These are phyloP conservation scores for Sedum album DNA, from an alignment of 164 flowering plant species.

Conservation along the genomic window DNA sequence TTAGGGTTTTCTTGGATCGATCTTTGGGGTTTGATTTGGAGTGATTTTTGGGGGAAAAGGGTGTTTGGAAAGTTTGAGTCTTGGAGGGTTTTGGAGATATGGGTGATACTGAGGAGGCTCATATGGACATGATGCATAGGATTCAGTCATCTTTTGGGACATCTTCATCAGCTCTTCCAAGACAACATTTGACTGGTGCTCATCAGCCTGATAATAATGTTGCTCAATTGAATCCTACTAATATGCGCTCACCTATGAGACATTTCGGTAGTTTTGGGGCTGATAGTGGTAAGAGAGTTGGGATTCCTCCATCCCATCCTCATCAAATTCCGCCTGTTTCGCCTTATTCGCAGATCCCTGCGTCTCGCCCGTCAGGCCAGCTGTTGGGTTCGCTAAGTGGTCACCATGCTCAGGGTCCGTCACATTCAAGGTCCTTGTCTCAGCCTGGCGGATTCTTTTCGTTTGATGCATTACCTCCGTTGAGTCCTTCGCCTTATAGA, in stretches of 20 bases:
- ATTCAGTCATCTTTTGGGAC: background rate
- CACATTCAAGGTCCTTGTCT: conserved; percentile 7
- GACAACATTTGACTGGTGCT: background rate
- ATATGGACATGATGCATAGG: background rate
- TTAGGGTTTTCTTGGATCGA: background rate
- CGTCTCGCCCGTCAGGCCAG: background rate
- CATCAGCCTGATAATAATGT: conserved; percentile 4
- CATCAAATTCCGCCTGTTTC: background rate
- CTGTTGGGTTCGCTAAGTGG: background rate
- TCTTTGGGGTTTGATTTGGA: background rate
- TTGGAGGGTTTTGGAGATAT: background rate
- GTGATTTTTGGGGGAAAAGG: background rate
- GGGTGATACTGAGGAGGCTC: background rate
- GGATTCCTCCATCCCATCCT: conserved; percentile 8
- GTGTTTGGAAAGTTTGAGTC: conserved; percentile 5
- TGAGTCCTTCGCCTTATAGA: conserved; percentile 7
- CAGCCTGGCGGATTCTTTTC: conserved; percentile 4
- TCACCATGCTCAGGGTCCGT: background rate
- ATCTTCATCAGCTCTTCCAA: background rate
- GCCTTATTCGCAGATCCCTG: background rate
- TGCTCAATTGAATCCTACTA: background rate
- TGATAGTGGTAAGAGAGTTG: background rate
- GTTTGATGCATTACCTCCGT: background rate
- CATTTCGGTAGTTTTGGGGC: background rate
- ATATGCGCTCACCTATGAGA: background rate